phyloP scores from a whole-genome alignment of 192 early-diverging fungal species.

The Linderina pennispora region DNA sequence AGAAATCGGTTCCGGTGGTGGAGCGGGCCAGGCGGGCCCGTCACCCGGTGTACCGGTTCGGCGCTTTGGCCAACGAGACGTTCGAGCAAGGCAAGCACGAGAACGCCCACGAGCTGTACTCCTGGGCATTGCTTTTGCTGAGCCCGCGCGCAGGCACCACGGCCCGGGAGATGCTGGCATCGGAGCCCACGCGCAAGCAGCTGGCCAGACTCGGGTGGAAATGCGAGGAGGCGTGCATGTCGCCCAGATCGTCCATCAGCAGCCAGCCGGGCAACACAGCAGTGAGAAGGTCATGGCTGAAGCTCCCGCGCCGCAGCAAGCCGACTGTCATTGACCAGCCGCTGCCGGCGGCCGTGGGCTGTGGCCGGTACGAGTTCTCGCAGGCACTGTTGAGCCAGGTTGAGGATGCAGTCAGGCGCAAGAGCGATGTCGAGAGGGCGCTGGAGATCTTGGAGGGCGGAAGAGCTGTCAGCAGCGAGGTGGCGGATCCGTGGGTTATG shows the following conservation, averaged over 20 bases:
- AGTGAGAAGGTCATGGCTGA: no score
- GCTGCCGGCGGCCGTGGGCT: conserved; percentile 14
- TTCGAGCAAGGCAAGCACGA: conserved; percentile 49
- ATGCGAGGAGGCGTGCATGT: no score
- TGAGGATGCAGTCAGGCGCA: background rate
- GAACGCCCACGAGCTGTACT: conserved; percentile 47
- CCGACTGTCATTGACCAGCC: conserved; percentile 34
- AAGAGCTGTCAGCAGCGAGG: background rate
- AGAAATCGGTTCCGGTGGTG: conserved; percentile 30
- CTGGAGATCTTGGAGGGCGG: conserved; percentile 2
- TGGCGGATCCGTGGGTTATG: conserved; percentile 17
- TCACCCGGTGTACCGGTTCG: conserved; percentile 42
- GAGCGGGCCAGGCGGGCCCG: conserved; percentile 38
- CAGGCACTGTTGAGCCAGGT: conserved; percentile 27
- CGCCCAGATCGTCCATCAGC: no score
- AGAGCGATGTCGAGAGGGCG: no score
- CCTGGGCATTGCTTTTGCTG: conserved; percentile 42
- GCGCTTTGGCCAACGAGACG: conserved; percentile 49
- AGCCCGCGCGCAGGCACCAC: conserved; percentile 15
- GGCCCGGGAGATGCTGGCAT: conserved; percentile 19
- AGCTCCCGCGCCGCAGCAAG: no score
- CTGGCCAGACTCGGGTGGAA: conserved; percentile 19
- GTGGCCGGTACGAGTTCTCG: conserved; percentile 35
- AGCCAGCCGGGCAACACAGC: no score
- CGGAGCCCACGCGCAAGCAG: conserved; percentile 5